Evolutionary conservation across 1,284 basidiomycete genomes (phyloP).

Genomic region (Anthracocystis setariae): DNA sequence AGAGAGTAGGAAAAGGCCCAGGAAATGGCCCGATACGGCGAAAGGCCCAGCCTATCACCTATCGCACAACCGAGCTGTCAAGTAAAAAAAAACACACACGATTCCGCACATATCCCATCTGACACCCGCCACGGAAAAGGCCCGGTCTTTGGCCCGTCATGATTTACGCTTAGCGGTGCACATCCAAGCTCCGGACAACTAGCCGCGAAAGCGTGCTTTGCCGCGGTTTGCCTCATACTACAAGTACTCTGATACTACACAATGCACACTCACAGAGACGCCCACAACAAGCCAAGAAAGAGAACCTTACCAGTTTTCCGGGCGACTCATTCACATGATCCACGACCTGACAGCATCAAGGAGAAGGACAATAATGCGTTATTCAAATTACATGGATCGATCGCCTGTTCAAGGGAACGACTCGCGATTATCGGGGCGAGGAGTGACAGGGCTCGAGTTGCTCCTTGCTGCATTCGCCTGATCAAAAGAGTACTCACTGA

Average conservation of each 20-base stretch:
- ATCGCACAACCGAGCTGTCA: conserved; percentile 15
- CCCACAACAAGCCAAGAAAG: background rate
- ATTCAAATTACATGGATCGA: background rate
- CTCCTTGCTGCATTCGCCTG: background rate
- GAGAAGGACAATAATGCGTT: background rate
- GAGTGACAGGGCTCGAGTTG: conserved; percentile 28
- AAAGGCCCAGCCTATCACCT: conserved; percentile 47
- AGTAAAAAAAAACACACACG: no score
- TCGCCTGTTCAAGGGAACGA: conserved; percentile 4
- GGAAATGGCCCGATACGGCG: conserved; percentile 41
- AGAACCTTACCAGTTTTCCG: background rate
- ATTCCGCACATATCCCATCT: no score
- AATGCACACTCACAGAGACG: background rate
- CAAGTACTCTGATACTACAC: no score
- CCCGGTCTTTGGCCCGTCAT: conserved; percentile 44
- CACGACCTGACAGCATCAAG: no score
- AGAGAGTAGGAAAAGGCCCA: conserved; percentile 33
- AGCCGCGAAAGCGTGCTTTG: conserved; percentile 7
- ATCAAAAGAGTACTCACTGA: background rate
- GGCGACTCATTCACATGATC: no score
- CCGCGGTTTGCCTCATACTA: background rate
- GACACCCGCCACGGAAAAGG: conserved; percentile 3
- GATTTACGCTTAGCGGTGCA: background rate
- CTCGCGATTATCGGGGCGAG: conserved; percentile 35
- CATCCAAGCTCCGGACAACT: conserved; percentile 22